These are phyloP conservation scores for Dissophora ornata DNA, from an alignment of 192 early-diverging fungal species.

Conservation along the genomic window DNA sequence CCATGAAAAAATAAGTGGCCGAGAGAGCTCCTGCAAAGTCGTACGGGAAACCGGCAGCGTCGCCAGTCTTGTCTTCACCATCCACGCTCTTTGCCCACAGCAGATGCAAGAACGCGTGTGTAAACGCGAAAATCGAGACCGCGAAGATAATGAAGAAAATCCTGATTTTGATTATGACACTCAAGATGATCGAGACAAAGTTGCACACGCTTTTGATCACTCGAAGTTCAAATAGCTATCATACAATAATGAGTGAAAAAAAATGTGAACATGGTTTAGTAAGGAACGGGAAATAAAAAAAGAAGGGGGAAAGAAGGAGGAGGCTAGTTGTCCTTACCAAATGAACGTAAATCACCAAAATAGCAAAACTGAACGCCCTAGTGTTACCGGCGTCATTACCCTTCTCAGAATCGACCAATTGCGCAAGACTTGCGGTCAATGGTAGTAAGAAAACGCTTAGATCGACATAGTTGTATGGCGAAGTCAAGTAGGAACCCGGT, in stretches of 20 bases:
- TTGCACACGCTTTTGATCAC: constrained; percentile 14
- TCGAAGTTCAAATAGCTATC: constrained; percentile 13
- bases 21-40: background rate
- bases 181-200: constrained; percentile 10
- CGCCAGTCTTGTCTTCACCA: background rate
- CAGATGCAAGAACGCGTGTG: constrained; percentile 3
- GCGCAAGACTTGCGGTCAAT: background rate
- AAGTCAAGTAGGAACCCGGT: background rate
- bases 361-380: background rate
- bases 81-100: background rate
- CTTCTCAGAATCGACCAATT: background rate
- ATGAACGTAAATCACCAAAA: constrained; percentile 1
- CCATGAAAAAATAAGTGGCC: constrained; percentile 11
- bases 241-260: background rate
- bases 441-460: background rate
- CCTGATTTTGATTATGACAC: background rate
- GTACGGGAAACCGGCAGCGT: background rate
- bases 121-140: constrained; percentile 2
- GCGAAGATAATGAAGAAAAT: constrained; percentile 24
- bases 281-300: too few relatives aligned
- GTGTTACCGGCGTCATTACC: background rate
- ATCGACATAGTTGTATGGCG: constrained; percentile 5
- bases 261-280: too few relatives aligned
- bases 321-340: background rate
- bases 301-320: too few relatives aligned